Evolutionary conservation across 257 asterid genomes (phyloP).

Genomic region (Penstemon newberryi): DNA sequence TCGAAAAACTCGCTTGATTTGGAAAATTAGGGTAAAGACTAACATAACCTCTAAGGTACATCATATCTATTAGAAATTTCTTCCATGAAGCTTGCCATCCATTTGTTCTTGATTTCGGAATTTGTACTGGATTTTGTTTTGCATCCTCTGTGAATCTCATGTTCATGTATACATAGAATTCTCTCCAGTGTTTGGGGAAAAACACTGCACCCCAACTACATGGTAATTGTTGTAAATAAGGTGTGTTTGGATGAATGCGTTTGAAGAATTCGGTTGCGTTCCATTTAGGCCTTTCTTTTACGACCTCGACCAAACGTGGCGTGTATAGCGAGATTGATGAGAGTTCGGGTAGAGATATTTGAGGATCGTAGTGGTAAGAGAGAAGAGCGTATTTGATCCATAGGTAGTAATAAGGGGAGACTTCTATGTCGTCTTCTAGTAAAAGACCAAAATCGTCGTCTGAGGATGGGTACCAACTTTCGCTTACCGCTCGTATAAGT

Average conservation of each 20-base stretch:
- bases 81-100: slow-evolving; percentile 99
- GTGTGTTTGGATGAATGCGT: slow-evolving; percentile 81
- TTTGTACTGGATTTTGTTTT: slow-evolving; percentile 85
- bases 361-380: slow-evolving; percentile 92
- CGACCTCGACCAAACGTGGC: slow-evolving; percentile 86
- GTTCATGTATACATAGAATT: slow-evolving; percentile 93
- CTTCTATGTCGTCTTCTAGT: slow-evolving; percentile 92
- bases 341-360: slow-evolving; percentile 76
- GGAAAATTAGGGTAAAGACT: slow-evolving; percentile 89
- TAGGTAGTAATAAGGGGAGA: slow-evolving; percentile 82
- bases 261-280: slow-evolving; percentile 78
- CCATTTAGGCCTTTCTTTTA: slow-evolving; percentile 95
- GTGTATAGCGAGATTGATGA: slow-evolving; percentile 89
- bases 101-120: slow-evolving; percentile 90
- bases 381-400: slow-evolving; percentile 87
- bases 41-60: slow-evolving; percentile 89
- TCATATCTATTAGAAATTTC: slow-evolving; percentile 91
- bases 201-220: slow-evolving; percentile 98
- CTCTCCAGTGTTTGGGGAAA: slow-evolving; percentile 94
- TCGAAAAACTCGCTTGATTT: slow-evolving; percentile 84
- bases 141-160: slow-evolving; percentile 84
- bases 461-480: slow-evolving; percentile 93
- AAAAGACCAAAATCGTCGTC: slow-evolving; percentile 83
- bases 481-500: slow-evolving; percentile 84
- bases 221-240: slow-evolving; percentile 92